Evolutionary conservation across 306 rosid species (phyloP), one percentile per base, ranked within the genome.

Genomic region (Pyrus betulifolia): DNA sequence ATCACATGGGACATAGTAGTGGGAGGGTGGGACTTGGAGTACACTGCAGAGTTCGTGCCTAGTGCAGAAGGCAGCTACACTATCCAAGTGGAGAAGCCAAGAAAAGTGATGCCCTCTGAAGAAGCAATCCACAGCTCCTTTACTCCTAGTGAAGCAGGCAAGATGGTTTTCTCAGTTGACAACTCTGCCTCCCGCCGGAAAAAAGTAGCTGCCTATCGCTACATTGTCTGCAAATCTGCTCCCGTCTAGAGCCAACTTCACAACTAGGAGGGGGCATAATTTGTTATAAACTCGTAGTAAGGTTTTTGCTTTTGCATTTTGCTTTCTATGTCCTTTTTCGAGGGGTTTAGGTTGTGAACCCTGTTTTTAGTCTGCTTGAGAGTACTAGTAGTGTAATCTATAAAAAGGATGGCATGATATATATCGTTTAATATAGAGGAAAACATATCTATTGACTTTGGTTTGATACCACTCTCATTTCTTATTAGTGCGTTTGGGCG

Each of bases 1-100:
- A 95, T 95, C 42, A 79, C 93, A 30, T 95, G 97, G 99, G 99
- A 92, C 88, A 89, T 95, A 10, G 97, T 92, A 35, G 99, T 95
- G 14, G 99, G 97, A 63, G 97, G 99, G 2, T 92, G 99, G 99
- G 97, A 95, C 55, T 85, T 95, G 62, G 99, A 88, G 76, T 95
- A 95, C 86, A 88, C 97, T 86, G 97, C 93, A 8, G 99, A 95
- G 84, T 95, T 89, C 76, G 87, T 92, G 9, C 97, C 97, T 0
- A 78, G 60, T 71, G 89, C 92, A 45, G 89, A 88, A 77, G 93
- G 92, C 63, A 89, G 97, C 83, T 92, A 95, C 91, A 88, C 84
- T 2, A 85, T 95, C 25, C 91, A 88, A 2, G 97, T 95, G 59
- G 97, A 91, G 72, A 92, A 91, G 63, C 82, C 91, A 27, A 89